A percentile compares a stretch with the other conserved stretches of the same genome.
These are phyloP conservation scores for Penicillium sp. DNA, from an alignment of 2,329 filamentous ascomycete genomes.

Conservation along the genomic window DNA sequence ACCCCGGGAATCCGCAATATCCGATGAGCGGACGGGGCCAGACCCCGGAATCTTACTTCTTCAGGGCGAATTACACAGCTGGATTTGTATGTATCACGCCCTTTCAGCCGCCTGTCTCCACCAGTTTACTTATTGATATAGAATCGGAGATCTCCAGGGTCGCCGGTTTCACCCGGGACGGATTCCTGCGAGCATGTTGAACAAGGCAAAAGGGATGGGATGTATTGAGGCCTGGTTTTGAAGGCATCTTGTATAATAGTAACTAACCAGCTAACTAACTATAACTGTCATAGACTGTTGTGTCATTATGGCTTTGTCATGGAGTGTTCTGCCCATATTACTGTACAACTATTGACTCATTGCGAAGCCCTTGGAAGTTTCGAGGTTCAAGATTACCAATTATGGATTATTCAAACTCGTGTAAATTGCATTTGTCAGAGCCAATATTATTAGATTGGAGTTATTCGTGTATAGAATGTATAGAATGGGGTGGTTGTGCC, in stretches of 20 bases:
- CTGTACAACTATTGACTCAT: background rate
- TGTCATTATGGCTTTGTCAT: background rate
- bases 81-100: background rate
- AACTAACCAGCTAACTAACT: no score
- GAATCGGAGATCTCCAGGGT: background rate
- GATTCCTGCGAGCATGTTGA: background rate
- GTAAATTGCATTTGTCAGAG: background rate
- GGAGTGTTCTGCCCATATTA: background rate
- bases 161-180: background rate
- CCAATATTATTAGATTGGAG: background rate
- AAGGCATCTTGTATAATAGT: background rate
- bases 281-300: background rate
- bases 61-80: background rate
- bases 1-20: conserved; percentile 73
- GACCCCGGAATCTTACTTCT: background rate
- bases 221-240: background rate
- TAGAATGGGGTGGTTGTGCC: conserved; percentile 1
- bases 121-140: background rate
- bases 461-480: background rate
- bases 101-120: background rate
- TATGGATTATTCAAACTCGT: background rate
- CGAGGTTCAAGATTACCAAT: background rate
- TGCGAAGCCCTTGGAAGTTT: background rate
- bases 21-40: conserved; percentile 17
- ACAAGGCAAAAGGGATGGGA: background rate